phyloP scores from a whole-genome alignment of 352 stramenopile species.

The Plasmopara muralis region DNA sequence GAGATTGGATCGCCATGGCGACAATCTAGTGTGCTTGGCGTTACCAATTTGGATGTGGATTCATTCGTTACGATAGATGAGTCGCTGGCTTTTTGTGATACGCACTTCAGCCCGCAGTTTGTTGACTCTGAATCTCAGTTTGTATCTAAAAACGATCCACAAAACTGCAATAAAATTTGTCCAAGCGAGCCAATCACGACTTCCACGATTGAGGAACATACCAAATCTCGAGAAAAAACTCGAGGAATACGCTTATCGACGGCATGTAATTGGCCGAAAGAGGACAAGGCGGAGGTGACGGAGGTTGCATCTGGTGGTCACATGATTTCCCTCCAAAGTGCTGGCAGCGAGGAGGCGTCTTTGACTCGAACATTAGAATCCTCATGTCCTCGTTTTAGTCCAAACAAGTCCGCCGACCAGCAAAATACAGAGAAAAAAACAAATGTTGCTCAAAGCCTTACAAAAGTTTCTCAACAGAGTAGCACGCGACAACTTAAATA shows the following conservation, averaged over 20 bases:
- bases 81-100: constrained; percentile 22
- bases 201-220: constrained; percentile 10
- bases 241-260: background rate
- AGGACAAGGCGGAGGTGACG: background rate
- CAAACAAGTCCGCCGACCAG: background rate
- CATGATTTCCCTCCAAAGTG: constrained; percentile 8
- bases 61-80: constrained; percentile 29
- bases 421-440: constrained; percentile 2
- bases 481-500: constrained; percentile 49
- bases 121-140: constrained; percentile 29
- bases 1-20: constrained; percentile 14
- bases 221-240: background rate
- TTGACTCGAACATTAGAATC: constrained; percentile 16
- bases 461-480: constrained; percentile 12
- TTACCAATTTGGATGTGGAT: constrained; percentile 10
- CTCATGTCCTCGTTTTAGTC: constrained; percentile 8
- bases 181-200: constrained; percentile 1
- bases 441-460: constrained; percentile 7
- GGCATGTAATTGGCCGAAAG: background rate
- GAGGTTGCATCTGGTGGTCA: background rate
- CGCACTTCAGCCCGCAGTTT: constrained; percentile 57
- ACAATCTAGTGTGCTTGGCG: constrained; percentile 2
- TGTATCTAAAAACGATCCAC: background rate
- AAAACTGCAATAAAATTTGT: background rate
- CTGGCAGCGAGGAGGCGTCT: constrained; percentile 30